phyloP scores from a whole-genome alignment of 1,284 basidiomycete species.

The Cutaneotrichosporon sp. region DNA sequence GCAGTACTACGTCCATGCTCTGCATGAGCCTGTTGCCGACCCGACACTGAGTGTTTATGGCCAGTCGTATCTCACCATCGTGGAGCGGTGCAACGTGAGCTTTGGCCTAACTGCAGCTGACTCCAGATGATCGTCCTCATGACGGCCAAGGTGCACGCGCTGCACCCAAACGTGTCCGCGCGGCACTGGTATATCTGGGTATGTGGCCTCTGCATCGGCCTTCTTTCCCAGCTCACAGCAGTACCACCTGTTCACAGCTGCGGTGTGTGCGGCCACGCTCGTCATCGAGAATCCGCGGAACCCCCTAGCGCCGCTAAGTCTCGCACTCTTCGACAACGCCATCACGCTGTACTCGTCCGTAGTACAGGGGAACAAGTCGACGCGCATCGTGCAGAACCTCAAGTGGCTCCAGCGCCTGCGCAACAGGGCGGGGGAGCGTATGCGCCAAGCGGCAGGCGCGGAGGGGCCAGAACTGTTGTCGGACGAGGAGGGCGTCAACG shows the following conservation, averaged over 20 bases:
- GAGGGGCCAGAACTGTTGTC: background rate
- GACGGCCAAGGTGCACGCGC: slow-evolving; percentile 21
- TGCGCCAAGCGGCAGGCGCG: slow-evolving; percentile 3
- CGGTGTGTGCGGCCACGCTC: slow-evolving; percentile 30
- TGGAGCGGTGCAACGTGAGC: slow-evolving; percentile 28
- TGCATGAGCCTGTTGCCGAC: slow-evolving; percentile 19
- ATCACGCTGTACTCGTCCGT: slow-evolving; percentile 24
- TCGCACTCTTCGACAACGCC: slow-evolving; percentile 24
- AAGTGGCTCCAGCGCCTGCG: slow-evolving; percentile 27
- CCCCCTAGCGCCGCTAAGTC: slow-evolving; percentile 21
- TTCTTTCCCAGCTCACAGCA: slow-evolving; percentile 3
- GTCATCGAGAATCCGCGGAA: slow-evolving; percentile 26
- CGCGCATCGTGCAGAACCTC: slow-evolving; percentile 25
- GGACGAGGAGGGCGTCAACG: slow-evolving; percentile 7
- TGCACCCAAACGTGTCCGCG: slow-evolving; percentile 26
- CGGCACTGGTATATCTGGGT: slow-evolving; percentile 28
- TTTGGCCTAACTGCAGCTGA: background rate
- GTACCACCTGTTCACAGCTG: slow-evolving; percentile 32
- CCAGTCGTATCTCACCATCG: slow-evolving; percentile 22
- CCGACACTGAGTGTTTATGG: slow-evolving; percentile 19
- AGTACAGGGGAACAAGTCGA: slow-evolving; percentile 14
- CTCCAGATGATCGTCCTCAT: slow-evolving; percentile 27
- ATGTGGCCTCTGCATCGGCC: background rate
- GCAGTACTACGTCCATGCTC: slow-evolving; percentile 26
- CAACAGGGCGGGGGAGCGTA: slow-evolving; percentile 9